These are phyloP conservation scores for Candida andamanensis DNA, from an alignment of 805 yeast species.

Conservation along the genomic window DNA sequence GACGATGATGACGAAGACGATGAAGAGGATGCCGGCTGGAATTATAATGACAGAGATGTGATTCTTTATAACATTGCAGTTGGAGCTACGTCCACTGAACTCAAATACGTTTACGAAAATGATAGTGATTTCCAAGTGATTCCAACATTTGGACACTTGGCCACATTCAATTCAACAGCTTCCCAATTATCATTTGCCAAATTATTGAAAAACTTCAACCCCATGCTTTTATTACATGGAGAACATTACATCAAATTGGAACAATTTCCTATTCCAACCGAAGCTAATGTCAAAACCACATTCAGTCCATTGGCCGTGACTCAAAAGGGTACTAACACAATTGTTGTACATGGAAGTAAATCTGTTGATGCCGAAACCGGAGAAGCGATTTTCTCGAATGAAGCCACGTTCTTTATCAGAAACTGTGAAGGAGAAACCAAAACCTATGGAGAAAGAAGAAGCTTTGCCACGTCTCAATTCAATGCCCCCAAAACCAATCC, in stretches of 20 bases:
- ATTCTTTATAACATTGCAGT: slow-evolving; percentile 85
- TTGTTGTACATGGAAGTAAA: slow-evolving; percentile 68
- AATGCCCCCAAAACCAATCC: slow-evolving; percentile 60
- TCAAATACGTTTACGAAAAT: slow-evolving; percentile 76
- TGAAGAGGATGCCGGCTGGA: slow-evolving; percentile 43
- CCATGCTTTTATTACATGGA: slow-evolving; percentile 86
- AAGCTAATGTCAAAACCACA: slow-evolving; percentile 57
- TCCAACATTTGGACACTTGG: slow-evolving; percentile 88
- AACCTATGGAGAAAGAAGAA: slow-evolving; percentile 41
- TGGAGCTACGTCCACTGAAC: slow-evolving; percentile 76
- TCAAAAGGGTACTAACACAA: slow-evolving; percentile 83
- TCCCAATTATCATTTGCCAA: slow-evolving; percentile 53
- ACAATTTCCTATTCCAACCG: slow-evolving; percentile 74
- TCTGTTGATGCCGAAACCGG: slow-evolving; percentile 65
- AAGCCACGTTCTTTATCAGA: slow-evolving; percentile 79
- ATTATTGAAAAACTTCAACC: slow-evolving; percentile 77
- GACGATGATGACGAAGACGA: slow-evolving; percentile 35
- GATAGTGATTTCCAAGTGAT: slow-evolving; percentile 73
- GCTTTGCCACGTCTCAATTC: slow-evolving; percentile 62
- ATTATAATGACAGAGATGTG: slow-evolving; percentile 62
- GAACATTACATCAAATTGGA: slow-evolving; percentile 83
- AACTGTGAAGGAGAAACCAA: slow-evolving; percentile 58
- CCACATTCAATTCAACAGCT: slow-evolving; percentile 64
- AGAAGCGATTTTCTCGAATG: slow-evolving; percentile 71
- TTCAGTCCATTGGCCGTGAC: slow-evolving; percentile 66